Base-by-base conservation (phyloP, 768 basidiomycete species). In the Termitomyces sp. region DNA sequence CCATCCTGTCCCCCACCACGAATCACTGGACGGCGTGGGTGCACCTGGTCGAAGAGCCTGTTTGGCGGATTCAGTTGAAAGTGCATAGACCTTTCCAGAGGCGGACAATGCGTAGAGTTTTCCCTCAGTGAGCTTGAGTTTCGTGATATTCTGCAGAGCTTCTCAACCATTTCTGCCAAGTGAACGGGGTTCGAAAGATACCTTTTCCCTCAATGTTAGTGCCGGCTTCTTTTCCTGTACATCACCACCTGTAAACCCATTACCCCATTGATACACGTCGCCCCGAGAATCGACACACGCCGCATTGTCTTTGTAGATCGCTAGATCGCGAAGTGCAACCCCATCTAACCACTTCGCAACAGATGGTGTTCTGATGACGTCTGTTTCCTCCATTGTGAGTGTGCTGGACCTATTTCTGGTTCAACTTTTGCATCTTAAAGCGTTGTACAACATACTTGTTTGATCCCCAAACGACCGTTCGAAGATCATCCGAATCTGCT, bases 261-360 rank as follows among this genome's bases (percentile, higher is more conserved):
- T 75, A 0, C 91, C 91, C 91, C 91, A 94, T 62, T 92, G 89
- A 63, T 90, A 88, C 3, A 91, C 85, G 62, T 94, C 86, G 26
- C 91, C 92, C 37, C 80, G 77, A 8, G 82, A 83, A 64, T 93
- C 90, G 19, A 93, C 81, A 59, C 88, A 91, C 14, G 85, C 90
- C 1, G 83, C 88, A 60, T 88, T 83, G 33, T 71, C 73, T 55
- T 80, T 75, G 53, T 91, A 84, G 28, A 93, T 70, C 12, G 78
- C 83, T 38, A 93, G 66, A 64, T 93, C 89, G 9, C 89, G 82
- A 14, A 94, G 74, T 4, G 89, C 88, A 47, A 85, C 76, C 55
- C 81, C 80, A 51, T 84, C 75, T 33, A 94, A 71, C 81, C 86
- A 89, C 21, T 70, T 68, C 1, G 74, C 79, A 54, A 78, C 67